Conservation (phyloP, 495 filamentous ascomycete species). For the Acidomyces sp. region DNA sequence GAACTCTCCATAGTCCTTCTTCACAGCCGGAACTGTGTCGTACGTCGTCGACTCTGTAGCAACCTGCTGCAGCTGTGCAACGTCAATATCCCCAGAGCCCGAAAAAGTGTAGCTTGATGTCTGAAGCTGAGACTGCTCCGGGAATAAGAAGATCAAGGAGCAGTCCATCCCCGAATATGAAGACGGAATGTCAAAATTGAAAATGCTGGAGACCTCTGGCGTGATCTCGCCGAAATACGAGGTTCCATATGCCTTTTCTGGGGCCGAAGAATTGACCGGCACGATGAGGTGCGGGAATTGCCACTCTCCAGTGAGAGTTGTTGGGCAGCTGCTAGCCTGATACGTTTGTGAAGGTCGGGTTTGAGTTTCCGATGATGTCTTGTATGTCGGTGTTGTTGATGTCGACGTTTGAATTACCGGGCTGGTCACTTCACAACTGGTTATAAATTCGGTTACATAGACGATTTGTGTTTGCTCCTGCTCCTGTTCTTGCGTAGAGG, state of each 20-base stretch:
- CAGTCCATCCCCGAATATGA: slow-evolving; percentile 23
- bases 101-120: slow-evolving; percentile 17
- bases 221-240: slow-evolving; percentile 19
- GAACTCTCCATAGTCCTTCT: slow-evolving; percentile 2
- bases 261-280: slow-evolving; percentile 44
- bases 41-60: slow-evolving; percentile 21
- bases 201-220: slow-evolving; percentile 20
- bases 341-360: too few relatives aligned
- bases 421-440: too few relatives aligned
- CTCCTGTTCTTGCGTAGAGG: too few relatives aligned
- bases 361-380: too few relatives aligned
- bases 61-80: slow-evolving; percentile 18
- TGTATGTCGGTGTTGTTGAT: too few relatives aligned
- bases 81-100: slow-evolving; percentile 20
- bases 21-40: slow-evolving; percentile 9
- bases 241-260: slow-evolving; percentile 29
- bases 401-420: too few relatives aligned
- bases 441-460: too few relatives aligned
- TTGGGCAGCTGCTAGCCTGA: slow-evolving; percentile 40
- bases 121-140: slow-evolving; percentile 14
- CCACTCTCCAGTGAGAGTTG: slow-evolving; percentile 38
- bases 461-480: too few relatives aligned
- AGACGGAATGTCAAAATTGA: slow-evolving; percentile 27
- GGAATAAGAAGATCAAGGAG: slow-evolving; percentile 26
- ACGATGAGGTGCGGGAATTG: slow-evolving; percentile 57